Percentiles rank a stretch among this genome's conserved stretches.
phyloP scores from a whole-genome alignment of 2,329 filamentous ascomycete species.

The Myriosclerotinia scirpicola region DNA sequence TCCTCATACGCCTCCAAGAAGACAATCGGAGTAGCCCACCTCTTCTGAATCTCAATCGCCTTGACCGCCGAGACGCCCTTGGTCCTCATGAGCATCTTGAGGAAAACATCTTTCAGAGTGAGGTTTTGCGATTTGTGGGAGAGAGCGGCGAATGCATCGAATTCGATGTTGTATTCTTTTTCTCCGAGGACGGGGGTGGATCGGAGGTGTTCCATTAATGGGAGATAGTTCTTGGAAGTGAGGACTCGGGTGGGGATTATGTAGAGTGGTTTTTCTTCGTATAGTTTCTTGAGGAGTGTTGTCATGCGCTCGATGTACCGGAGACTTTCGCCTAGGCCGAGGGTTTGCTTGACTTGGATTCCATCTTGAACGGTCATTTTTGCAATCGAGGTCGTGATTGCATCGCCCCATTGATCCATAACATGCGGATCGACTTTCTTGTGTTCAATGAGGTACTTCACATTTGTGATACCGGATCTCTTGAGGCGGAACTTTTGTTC shows the following conservation, averaged over 20 bases:
- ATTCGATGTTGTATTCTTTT: slow-evolving; percentile 55
- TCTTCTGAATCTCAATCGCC: slow-evolving; percentile 74
- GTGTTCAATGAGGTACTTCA: slow-evolving; percentile 78
- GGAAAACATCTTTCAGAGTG: slow-evolving; percentile 70
- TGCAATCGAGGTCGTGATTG: slow-evolving; percentile 71
- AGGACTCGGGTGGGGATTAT: slow-evolving; percentile 67
- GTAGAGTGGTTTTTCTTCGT: slow-evolving; percentile 57
- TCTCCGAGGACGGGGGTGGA: slow-evolving; percentile 46
- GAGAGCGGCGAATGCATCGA: slow-evolving; percentile 68
- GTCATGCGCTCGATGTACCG: slow-evolving; percentile 74
- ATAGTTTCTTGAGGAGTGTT: slow-evolving; percentile 62
- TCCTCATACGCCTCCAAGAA: slow-evolving; percentile 66
- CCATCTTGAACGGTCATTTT: slow-evolving; percentile 76
- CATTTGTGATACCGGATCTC: slow-evolving; percentile 70
- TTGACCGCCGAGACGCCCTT: slow-evolving; percentile 74
- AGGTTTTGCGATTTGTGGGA: slow-evolving; percentile 74
- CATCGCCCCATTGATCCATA: slow-evolving; percentile 63
- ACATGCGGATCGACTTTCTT: slow-evolving; percentile 58
- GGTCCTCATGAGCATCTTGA: slow-evolving; percentile 86
- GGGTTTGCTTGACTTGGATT: slow-evolving; percentile 75
- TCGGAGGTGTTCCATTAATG: slow-evolving; percentile 59
- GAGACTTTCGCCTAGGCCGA: slow-evolving; percentile 75
- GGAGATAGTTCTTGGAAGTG: slow-evolving; percentile 64
- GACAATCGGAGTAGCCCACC: slow-evolving; percentile 72
- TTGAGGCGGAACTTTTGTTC: slow-evolving; percentile 81